These are phyloP conservation scores for Stylosanthes scabra DNA, from an alignment of 331 rosid genomes.

Conservation along the genomic window DNA sequence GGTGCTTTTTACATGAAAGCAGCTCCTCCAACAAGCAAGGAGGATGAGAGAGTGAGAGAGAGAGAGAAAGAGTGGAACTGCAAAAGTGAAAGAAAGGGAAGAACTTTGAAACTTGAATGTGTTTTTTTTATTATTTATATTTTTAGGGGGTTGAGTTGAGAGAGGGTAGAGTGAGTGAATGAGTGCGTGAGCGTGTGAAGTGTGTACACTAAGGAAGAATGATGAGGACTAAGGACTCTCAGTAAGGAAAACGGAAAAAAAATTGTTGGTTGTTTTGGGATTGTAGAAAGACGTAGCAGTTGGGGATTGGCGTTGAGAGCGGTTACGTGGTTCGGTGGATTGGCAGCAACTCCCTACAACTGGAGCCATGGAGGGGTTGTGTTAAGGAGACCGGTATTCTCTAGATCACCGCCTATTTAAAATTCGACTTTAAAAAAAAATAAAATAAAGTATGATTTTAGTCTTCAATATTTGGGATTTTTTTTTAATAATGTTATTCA, in stretches of 20 bases:
- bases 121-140: not conserved
- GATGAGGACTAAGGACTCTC: too few species aligned
- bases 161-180: not conserved
- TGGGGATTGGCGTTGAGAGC: not conserved
- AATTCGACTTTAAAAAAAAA: too few species aligned
- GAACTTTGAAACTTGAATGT: conserved; percentile 46
- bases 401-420: not conserved
- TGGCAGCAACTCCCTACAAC: conserved; percentile 12
- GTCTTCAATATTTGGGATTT: too few species aligned
- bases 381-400: not conserved
- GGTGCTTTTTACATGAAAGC: not conserved
- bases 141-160: conserved; percentile 8
- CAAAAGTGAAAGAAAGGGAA: conserved; percentile 34
- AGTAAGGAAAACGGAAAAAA: not conserved
- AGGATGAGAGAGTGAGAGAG: conserved; percentile 19
- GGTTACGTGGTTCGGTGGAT: conserved; percentile 34
- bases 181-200: not conserved
- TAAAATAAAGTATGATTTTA: too few species aligned
- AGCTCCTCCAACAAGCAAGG: conserved; percentile 36
- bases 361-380: not conserved
- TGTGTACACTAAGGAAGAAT: conserved; percentile 8
- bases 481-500: too few species aligned
- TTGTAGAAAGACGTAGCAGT: conserved; percentile 22
- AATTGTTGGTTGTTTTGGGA: not conserved
- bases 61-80: conserved; percentile 1